Base-by-base conservation (phyloP, 2,329 filamentous ascomycete species). In the Colletotrichum orbiculare region DNA sequence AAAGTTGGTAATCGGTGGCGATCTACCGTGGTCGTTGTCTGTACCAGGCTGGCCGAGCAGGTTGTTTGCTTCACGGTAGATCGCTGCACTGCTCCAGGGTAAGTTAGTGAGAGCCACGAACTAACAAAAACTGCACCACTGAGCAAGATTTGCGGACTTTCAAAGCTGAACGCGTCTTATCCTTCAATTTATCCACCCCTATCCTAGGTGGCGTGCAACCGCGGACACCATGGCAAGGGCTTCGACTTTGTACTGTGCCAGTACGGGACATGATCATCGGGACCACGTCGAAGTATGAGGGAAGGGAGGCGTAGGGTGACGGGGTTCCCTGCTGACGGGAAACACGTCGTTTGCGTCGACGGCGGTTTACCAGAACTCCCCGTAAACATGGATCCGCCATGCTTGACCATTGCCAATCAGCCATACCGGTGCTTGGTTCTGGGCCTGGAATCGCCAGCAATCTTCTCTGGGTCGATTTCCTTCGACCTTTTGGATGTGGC, bases 141-240 rank as follows among this genome's bases (percentile, higher is more conserved):
- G 25, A 25, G 25, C 4, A 25, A 25, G 25, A 25, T 4, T 25
- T 25, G 25, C 25, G 4, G 25, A 25, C 25, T 25, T 25, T 25
- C 25, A 57, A 57, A 6, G 33, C 45, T 47, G 55, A 46, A 25
- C 25, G 37, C 45, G 52, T 60, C 10, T 6, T 38, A 33, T 45
- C 37, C n/a, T 56, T 58, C 38, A 45, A 50, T 39, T 34, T 6
- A 53, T 15, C 58, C 63, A 62, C 63, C 25, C 63, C 62, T 57
- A 52, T 12, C 9, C 37, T 17, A 17, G n/a, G 35, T 56, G 37
- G 58, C 12, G 49, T 58, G 37, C 25, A 46, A 46, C 35, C 25
- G 45, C 42, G 25, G 17, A 39, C 45, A 15, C 37, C n/a, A 41
- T 65, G 39, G 46, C 39, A 47, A 57, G 61, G 39, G 42, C 57